phyloP scores from a whole-genome alignment of 2,329 filamentous ascomycete species.

The Didymella pomorum region DNA sequence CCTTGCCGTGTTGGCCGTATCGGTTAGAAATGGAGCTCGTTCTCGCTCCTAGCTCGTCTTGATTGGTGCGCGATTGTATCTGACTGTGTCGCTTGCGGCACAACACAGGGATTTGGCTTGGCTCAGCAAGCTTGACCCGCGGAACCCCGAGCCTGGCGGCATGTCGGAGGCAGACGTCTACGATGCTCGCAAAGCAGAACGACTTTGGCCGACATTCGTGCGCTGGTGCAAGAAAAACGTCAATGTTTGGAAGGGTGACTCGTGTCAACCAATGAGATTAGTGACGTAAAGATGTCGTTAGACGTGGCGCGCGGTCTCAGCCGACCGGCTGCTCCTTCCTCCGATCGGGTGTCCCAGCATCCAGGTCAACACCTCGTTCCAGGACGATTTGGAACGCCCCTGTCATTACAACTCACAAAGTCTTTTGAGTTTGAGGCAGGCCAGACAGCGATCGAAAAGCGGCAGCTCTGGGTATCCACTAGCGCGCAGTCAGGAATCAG shows the following conservation, averaged over 20 bases:
- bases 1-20: conserved; percentile 15
- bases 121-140: not conserved
- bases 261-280: conserved; percentile 1
- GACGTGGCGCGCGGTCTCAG: not conserved
- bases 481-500: not conserved
- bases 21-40: conserved; percentile 15
- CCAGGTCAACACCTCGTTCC: not conserved
- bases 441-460: conserved; percentile 6
- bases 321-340: conserved; percentile 1
- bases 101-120: conserved; percentile 4
- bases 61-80: conserved; percentile 16
- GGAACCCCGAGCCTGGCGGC: not conserved
- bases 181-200: conserved; percentile 1
- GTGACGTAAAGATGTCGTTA: not conserved
- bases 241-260: not conserved
- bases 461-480: not conserved
- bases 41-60: conserved; percentile 18
- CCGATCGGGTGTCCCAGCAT: not conserved
- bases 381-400: not conserved
- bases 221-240: conserved; percentile 1
- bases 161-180: conserved; percentile 2
- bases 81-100: conserved; percentile 14
- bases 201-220: conserved; percentile 2
- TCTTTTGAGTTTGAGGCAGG: not conserved
- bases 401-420: not conserved